Evolutionary conservation across 139 green algal species (phyloP).

Genomic region (Micromonas commoda): DNA sequence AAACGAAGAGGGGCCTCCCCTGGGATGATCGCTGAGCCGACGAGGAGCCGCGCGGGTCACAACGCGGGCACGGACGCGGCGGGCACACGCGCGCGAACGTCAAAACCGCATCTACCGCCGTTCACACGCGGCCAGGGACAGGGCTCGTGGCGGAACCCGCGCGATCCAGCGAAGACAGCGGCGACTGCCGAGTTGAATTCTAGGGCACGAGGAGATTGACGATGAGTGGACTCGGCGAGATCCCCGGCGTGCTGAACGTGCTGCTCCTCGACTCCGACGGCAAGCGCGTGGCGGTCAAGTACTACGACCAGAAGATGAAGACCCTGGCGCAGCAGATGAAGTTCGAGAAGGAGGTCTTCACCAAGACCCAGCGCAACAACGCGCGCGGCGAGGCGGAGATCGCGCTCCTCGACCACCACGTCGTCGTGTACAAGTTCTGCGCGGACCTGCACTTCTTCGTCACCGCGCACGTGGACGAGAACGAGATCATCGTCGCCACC

Average conservation of each 20-base stretch:
- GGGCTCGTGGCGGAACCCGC: too few relatives aligned
- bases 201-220: too few relatives aligned
- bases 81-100: too few relatives aligned
- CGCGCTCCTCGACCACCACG: slow-evolving; percentile 89
- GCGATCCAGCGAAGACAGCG: too few relatives aligned
- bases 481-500: slow-evolving; percentile 86
- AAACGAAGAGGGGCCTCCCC: too few relatives aligned
- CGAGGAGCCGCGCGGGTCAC: too few relatives aligned
- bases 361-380: slow-evolving; percentile 85
- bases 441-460: slow-evolving; percentile 97
- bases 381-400: slow-evolving; percentile 93
- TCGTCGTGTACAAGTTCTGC: slow-evolving; percentile 94
- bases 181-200: too few relatives aligned
- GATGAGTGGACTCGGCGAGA: too few relatives aligned
- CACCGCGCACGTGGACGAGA: slow-evolving; percentile 83
- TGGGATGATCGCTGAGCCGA: too few relatives aligned
- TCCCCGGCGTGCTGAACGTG: slow-evolving; percentile 83
- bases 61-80: too few relatives aligned
- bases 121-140: too few relatives aligned
- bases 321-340: slow-evolving; percentile 61
- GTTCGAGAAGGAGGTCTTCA: slow-evolving; percentile 90
- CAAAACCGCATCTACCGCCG: too few relatives aligned
- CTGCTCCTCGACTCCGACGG: slow-evolving; percentile 92
- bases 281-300: slow-evolving; percentile 96
- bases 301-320: slow-evolving; percentile 60